Conservation (phyloP, 805 yeast species). For the Suhomyces sp. region DNA sequence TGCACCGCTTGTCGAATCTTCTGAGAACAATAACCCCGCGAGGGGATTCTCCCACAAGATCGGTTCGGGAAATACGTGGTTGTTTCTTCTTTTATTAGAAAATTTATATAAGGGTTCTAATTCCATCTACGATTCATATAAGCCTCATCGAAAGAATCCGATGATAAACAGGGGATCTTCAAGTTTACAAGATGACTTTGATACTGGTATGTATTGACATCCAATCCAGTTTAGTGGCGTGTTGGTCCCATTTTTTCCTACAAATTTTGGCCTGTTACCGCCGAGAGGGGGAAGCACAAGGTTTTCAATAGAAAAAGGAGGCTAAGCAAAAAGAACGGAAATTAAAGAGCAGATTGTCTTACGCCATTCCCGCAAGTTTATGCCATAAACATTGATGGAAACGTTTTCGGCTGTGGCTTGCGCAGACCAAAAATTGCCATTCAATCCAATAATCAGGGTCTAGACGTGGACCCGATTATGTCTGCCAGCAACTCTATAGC, state of each 20-base stretch:
- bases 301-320: neutral
- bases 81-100: neutral
- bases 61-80: neutral
- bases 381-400: neutral
- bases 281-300: neutral
- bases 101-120: neutral
- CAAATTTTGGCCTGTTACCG: neutral
- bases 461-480: neutral
- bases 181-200: slow-evolving; percentile 7
- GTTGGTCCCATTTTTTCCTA: neutral
- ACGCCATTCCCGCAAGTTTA: neutral
- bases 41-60: slow-evolving; percentile 2
- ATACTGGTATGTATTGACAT: slow-evolving; percentile 9
- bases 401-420: neutral
- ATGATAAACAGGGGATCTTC: neutral
- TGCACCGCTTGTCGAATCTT: neutral
- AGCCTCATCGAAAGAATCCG: neutral
- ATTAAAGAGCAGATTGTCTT: neutral
- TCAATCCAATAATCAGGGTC: neutral
- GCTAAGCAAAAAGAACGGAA: neutral
- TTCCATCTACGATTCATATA: neutral
- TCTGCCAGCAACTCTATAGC: neutral
- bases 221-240: neutral
- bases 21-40: slow-evolving; percentile 1
- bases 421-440: neutral